Conservation (phyloP, 805 yeast species). For the Lipomyces spencermartinsiae region DNA sequence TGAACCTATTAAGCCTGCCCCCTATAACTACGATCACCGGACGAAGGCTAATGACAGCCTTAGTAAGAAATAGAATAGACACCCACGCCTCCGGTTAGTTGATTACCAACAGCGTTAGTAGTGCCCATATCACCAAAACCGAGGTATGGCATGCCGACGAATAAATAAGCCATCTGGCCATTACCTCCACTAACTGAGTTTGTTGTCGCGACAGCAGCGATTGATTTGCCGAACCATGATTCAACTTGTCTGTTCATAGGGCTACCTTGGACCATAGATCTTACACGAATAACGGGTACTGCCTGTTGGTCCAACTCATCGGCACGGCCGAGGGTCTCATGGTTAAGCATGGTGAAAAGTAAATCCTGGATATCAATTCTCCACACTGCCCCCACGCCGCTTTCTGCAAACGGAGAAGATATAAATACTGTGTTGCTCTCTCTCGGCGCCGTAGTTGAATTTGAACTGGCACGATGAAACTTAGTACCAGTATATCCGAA, state of each 20-base stretch:
- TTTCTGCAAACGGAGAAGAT: slow-evolving; percentile 52
- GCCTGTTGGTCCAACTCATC: background rate
- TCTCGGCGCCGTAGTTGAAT: background rate
- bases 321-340: background rate
- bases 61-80: slow-evolving; percentile 14
- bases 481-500: slow-evolving; percentile 48
- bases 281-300: slow-evolving; percentile 18
- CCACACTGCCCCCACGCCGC: slow-evolving; percentile 59
- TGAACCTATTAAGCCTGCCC: background rate
- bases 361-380: slow-evolving; percentile 40
- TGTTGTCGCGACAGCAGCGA: slow-evolving; percentile 16
- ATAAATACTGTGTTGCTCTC: slow-evolving; percentile 44
- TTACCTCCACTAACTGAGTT: background rate
- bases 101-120: background rate
- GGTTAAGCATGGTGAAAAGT: slow-evolving; percentile 1
- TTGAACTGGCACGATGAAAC: slow-evolving; percentile 31
- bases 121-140: slow-evolving; percentile 31
- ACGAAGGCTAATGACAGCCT: background rate
- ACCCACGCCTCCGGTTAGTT: slow-evolving; percentile 30
- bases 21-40: background rate
- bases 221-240: slow-evolving; percentile 33
- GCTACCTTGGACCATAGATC: slow-evolving; percentile 20
- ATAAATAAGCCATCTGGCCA: slow-evolving; percentile 15
- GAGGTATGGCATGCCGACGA: slow-evolving; percentile 34
- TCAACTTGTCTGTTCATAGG: slow-evolving; percentile 20